Evolutionary conservation across 306 rosid species (phyloP).

Genomic region (Rosa rugosa): DNA sequence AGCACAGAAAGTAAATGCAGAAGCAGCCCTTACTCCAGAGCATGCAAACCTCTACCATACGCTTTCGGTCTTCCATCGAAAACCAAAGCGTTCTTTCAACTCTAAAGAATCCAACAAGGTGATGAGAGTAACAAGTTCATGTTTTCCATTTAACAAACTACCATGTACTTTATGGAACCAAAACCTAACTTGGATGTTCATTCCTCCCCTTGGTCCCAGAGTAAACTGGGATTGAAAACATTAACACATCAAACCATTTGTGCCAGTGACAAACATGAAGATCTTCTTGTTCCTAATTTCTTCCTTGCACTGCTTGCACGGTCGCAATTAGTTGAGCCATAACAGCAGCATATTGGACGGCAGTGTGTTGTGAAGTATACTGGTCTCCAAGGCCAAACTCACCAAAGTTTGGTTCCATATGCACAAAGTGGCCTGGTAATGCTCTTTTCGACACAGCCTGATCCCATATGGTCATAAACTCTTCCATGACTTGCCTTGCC

Average conservation of each 20-base stretch:
- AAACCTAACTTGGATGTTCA: background rate
- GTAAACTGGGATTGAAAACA: background rate
- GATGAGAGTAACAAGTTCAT: too few species aligned
- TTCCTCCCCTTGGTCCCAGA: background rate
- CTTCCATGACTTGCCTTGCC: constrained; percentile 71
- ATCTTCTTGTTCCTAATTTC: constrained; percentile 42
- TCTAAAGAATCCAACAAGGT: background rate
- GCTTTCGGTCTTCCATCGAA: background rate
- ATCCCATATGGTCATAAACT: constrained; percentile 68
- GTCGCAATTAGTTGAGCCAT: constrained; percentile 77
- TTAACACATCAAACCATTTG: background rate
- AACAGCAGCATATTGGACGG: constrained; percentile 77
- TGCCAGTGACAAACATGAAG: background rate
- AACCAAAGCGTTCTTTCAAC: background rate
- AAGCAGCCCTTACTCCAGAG: too few species aligned
- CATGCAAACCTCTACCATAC: background rate
- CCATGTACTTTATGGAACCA: background rate
- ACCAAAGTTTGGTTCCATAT: constrained; percentile 62
- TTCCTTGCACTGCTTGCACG: constrained; percentile 49
- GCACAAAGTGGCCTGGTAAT: constrained; percentile 85
- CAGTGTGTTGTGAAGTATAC: constrained; percentile 78
- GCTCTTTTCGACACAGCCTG: constrained; percentile 73
- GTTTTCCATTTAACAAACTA: background rate
- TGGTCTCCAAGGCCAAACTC: constrained; percentile 73
- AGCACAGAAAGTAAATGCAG: background rate